phyloP scores from a whole-genome alignment of 805 yeast genomes.

The Lipomyces starkeyi region DNA sequence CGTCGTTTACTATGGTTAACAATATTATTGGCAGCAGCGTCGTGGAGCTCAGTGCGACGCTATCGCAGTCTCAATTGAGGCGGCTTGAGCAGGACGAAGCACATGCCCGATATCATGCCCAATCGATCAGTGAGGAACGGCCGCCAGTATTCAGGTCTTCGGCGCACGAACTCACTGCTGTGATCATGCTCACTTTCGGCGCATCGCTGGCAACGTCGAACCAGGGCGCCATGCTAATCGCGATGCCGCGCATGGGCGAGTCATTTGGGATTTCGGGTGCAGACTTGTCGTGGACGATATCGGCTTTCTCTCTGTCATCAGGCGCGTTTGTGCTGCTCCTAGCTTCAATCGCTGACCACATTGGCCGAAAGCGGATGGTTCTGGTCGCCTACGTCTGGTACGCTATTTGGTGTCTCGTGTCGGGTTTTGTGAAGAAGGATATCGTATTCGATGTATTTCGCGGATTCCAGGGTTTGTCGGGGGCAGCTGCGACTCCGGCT shows the following conservation, averaged over 20 bases:
- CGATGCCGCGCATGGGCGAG: conserved; percentile 47
- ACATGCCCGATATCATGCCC: neutral
- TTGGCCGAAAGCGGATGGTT: conserved; percentile 52
- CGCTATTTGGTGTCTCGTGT: conserved; percentile 47
- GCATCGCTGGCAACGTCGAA: conserved; percentile 51
- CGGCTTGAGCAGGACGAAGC: neutral
- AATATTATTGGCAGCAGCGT: neutral
- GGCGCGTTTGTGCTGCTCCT: conserved; percentile 53
- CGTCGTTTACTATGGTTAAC: neutral
- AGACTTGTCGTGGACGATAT: conserved; percentile 51
- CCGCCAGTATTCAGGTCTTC: conserved; percentile 48
- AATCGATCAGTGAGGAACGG: conserved; percentile 36
- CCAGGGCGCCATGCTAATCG: conserved; percentile 48
- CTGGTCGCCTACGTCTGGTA: conserved; percentile 46
- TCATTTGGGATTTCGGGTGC: conserved; percentile 51
- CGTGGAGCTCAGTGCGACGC: neutral
- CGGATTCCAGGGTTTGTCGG: conserved; percentile 53
- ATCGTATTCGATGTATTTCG: conserved; percentile 49
- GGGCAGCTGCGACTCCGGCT: conserved; percentile 55
- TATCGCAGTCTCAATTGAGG: neutral
- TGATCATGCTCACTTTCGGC: conserved; percentile 46
- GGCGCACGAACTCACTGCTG: conserved; percentile 43
- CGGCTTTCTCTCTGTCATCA: conserved; percentile 50
- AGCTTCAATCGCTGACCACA: conserved; percentile 54
- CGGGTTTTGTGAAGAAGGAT: conserved; percentile 44